A percentile compares a stretch with the other conserved stretches of the same genome.
Conservation (phyloP, 805 yeast genomes). For the Metschnikowia bowlesiae region DNA sequence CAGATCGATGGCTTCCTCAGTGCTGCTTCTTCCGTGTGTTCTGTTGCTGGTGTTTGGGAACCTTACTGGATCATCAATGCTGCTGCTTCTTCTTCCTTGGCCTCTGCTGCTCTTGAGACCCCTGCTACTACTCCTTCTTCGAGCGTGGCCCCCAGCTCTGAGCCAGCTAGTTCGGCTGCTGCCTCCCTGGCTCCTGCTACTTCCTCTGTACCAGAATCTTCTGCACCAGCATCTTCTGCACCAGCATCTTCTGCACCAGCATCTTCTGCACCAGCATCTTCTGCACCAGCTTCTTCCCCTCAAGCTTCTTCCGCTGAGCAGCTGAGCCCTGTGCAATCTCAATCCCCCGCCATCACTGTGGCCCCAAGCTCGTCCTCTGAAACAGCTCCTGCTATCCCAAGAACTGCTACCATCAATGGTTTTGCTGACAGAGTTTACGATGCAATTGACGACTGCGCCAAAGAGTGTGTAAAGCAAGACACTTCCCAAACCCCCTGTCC, state of each 20-base stretch:
- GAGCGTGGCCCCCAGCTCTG: background rate
- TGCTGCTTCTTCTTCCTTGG: conserved; percentile 19
- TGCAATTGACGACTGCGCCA: conserved; percentile 11
- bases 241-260: background rate
- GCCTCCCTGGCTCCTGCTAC: background rate
- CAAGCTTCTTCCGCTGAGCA: too few species aligned
- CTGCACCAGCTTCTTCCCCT: background rate
- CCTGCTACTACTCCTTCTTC: conserved; percentile 1
- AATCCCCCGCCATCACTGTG: conserved; percentile 7
- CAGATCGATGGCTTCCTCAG: conserved; percentile 26
- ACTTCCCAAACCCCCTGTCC: conserved; percentile 11
- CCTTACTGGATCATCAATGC: conserved; percentile 29
- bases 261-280: background rate
- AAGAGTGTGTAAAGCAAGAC: conserved; percentile 7
- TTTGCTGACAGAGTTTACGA: conserved; percentile 12
- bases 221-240: conserved; percentile 3
- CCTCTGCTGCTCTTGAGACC: conserved; percentile 18
- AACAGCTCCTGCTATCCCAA: conserved; percentile 2
- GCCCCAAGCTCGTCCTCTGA: conserved; percentile 1
- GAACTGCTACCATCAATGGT: conserved; percentile 12
- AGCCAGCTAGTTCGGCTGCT: background rate
- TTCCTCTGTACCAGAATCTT: conserved; percentile 1
- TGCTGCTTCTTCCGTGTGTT: conserved; percentile 28
- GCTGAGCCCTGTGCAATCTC: background rate
- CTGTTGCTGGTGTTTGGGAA: conserved; percentile 28